Percentiles rank a stretch among this genome's conserved stretches.
These are phyloP conservation scores for Coemansia sp. DNA, from an alignment of 192 early-diverging fungal species.

Conservation along the genomic window DNA sequence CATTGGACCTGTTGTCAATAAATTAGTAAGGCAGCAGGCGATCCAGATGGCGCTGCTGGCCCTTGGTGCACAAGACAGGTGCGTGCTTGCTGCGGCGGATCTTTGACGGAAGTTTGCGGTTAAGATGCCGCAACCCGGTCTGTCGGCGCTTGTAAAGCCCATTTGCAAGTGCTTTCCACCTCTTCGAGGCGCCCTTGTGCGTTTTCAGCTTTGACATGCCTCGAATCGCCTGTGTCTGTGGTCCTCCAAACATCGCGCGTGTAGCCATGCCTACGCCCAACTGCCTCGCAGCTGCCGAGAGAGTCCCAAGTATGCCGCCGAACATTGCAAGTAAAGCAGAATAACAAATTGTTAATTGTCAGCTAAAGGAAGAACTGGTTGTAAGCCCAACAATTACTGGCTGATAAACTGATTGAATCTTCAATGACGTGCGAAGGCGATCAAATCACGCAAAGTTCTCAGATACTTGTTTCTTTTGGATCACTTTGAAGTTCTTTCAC, in stretches of 20 bases:
- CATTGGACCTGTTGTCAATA: neutral
- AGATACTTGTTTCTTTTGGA: too few species aligned
- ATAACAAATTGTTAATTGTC: too few species aligned
- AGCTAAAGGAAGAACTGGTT: too few species aligned
- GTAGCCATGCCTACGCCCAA: constrained; percentile 5
- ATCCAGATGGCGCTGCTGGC: constrained; percentile 46
- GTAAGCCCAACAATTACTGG: too few species aligned
- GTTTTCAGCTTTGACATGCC: constrained; percentile 54
- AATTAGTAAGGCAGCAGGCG: constrained; percentile 40
- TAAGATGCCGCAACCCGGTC: constrained; percentile 43
- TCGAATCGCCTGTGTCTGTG: constrained; percentile 46
- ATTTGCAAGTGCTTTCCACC: constrained; percentile 51
- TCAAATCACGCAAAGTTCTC: neutral
- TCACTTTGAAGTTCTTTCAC: neutral
- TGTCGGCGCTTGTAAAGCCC: constrained; percentile 46
- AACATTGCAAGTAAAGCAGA: constrained; percentile 18
- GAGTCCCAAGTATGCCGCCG: constrained; percentile 19
- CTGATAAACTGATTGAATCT: too few species aligned
- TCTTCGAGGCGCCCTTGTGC: constrained; percentile 51
- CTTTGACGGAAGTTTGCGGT: constrained; percentile 36
- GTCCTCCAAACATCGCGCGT: constrained; percentile 24
- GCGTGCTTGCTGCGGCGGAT: constrained; percentile 46
- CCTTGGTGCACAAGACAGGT: constrained; percentile 42
- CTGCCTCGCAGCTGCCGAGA: constrained; percentile 21
- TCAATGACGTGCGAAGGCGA: neutral